Evolutionary conservation across 164 flowering plant species (phyloP).

Genomic region (Nelumbo lutea): DNA sequence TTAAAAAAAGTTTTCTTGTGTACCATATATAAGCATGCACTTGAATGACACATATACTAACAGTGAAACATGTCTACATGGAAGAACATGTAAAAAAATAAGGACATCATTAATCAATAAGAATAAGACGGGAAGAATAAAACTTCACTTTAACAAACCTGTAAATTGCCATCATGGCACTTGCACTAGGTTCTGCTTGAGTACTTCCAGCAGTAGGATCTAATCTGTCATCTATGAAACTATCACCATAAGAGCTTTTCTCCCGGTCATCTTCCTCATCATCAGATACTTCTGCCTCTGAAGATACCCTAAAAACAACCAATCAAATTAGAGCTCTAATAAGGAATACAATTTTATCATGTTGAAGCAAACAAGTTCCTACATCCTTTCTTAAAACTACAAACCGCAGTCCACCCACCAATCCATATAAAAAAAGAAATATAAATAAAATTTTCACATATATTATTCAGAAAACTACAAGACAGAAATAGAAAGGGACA

Average conservation of each 20-base stretch:
- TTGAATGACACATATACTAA: too few species aligned
- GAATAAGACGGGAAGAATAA: not conserved
- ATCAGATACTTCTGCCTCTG: constrained; percentile 52
- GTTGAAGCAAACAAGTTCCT: not conserved
- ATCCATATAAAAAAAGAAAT: too few species aligned
- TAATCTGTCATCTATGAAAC: constrained; percentile 80
- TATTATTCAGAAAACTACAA: too few species aligned
- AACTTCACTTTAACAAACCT: constrained; percentile 38
- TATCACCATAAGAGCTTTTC: constrained; percentile 47
- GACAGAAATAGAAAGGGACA: too few species aligned
- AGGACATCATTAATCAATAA: not conserved
- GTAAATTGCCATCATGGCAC: constrained; percentile 90
- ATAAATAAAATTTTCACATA: too few species aligned
- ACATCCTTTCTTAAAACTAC: too few species aligned
- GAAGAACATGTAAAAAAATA: not conserved
- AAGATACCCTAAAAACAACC: constrained; percentile 61
- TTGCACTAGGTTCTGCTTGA: constrained; percentile 39
- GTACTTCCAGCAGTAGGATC: constrained; percentile 39
- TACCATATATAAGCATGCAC: not conserved
- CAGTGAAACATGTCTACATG: too few species aligned
- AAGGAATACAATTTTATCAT: not conserved
- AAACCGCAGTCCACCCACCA: too few species aligned
- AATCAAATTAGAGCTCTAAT: constrained; percentile 2
- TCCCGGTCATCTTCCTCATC: constrained; percentile 62
- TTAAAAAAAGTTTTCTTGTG: too few species aligned